Conservation (phyloP, 257 asterid genomes). For the Przewalskia tangutica region DNA sequence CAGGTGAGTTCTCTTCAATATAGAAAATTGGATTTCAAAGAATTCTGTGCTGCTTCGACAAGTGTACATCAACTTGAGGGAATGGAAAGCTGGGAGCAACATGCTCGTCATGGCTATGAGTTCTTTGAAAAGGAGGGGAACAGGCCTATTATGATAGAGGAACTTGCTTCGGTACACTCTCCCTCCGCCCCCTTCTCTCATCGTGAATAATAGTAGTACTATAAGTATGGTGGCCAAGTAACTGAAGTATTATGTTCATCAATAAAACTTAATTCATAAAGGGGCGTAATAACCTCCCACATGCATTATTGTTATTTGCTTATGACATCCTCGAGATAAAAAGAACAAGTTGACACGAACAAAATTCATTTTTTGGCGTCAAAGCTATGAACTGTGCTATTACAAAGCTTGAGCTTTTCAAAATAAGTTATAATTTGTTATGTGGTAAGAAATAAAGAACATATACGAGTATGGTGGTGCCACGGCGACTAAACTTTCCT, state of each 20-base stretch:
- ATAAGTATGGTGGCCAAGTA: not conserved
- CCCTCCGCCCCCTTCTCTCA: not conserved
- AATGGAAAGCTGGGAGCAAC: conserved; percentile 83
- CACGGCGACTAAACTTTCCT: not conserved
- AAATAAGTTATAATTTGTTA: not conserved
- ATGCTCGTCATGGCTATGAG: conserved; percentile 84
- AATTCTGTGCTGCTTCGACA: conserved; percentile 78
- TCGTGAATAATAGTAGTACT: not conserved
- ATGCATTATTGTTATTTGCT: not conserved
- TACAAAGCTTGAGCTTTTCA: not conserved
- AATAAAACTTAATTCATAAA: not conserved
- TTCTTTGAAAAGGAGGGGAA: conserved; percentile 87
- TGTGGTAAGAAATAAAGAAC: not conserved
- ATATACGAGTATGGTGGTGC: not conserved
- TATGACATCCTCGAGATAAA: not conserved
- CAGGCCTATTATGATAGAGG: conserved; percentile 86
- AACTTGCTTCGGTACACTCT: conserved; percentile 80
- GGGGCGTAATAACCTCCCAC: not conserved
- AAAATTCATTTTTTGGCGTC: not conserved
- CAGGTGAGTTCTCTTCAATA: conserved; percentile 89
- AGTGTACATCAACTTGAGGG: conserved; percentile 93
- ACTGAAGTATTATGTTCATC: not conserved
- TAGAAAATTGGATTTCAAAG: conserved; percentile 78
- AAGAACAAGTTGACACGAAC: not conserved
- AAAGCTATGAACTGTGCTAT: not conserved